These are phyloP conservation scores for Cercophora sp. DNA, from an alignment of 495 filamentous ascomycete genomes.

Conservation along the genomic window DNA sequence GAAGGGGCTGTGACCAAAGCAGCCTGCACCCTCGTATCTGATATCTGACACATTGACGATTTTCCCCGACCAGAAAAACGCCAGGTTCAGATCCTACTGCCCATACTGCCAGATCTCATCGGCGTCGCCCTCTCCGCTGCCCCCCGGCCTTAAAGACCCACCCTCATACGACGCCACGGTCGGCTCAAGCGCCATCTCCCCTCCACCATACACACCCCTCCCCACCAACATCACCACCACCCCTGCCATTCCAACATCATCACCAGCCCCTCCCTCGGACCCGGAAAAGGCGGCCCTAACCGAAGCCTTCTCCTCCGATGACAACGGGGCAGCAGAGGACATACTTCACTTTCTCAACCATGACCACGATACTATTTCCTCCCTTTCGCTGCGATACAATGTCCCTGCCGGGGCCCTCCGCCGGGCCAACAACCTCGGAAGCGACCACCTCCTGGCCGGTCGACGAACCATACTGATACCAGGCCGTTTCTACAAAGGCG, in stretches of 20 bases:
- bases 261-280: slow-evolving; percentile 28
- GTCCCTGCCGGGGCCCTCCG: slow-evolving; percentile 55
- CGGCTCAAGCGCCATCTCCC: slow-evolving; percentile 30
- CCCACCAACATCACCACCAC: not conserved
- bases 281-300: slow-evolving; percentile 5
- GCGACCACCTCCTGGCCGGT: slow-evolving; percentile 62
- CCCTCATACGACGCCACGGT: slow-evolving; percentile 47
- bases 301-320: not conserved
- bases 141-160: slow-evolving; percentile 38
- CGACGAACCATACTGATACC: slow-evolving; percentile 67
- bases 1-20: too few species aligned
- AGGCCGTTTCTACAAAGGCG: slow-evolving; percentile 50
- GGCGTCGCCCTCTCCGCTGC: slow-evolving; percentile 20
- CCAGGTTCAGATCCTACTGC: slow-evolving; percentile 67
- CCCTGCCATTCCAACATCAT: slow-evolving; percentile 30
- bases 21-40: too few species aligned
- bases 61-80: slow-evolving; percentile 48
- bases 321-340: slow-evolving; percentile 43
- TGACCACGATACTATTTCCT: slow-evolving; percentile 55
- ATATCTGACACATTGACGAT: not conserved
- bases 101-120: slow-evolving; percentile 50
- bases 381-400: slow-evolving; percentile 63
- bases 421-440: slow-evolving; percentile 57
- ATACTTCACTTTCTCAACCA: slow-evolving; percentile 66
- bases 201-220: not conserved